phyloP scores from a whole-genome alignment of 1,139 yeast genomes.

The Nakaseomyces nivariensis region DNA sequence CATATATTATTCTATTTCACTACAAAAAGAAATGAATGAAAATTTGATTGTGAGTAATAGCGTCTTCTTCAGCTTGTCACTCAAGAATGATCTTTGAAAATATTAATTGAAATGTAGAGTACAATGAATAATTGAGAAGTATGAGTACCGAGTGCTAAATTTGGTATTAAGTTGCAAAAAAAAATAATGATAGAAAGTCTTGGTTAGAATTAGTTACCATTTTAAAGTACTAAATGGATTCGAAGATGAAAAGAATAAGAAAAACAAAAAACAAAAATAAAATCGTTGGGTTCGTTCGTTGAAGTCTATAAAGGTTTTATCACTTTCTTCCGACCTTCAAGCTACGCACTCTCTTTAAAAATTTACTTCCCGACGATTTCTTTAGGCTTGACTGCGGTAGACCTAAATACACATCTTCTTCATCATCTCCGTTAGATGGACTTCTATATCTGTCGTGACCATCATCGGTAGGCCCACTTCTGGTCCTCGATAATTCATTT shows the following conservation, averaged over 20 bases:
- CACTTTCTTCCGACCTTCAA: constrained; percentile 54
- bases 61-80: not conserved
- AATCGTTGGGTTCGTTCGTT: not conserved
- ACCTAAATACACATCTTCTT: constrained; percentile 29
- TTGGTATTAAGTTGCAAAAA: not conserved
- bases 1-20: no score
- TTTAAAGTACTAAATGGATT: no score
- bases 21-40: not conserved
- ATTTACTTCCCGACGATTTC: constrained; percentile 37
- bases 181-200: not conserved
- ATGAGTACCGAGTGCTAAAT: not conserved
- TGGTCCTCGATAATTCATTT: constrained; percentile 1
- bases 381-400: constrained; percentile 23
- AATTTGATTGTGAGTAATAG: not conserved
- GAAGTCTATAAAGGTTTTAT: not conserved
- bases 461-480: constrained; percentile 6
- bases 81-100: not conserved
- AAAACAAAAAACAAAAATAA: not conserved
- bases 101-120: not conserved
- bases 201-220: no score
- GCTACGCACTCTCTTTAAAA: constrained; percentile 79
- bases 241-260: constrained; percentile 5
- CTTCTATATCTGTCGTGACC: constrained; percentile 11
- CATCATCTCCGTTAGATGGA: constrained; percentile 23
- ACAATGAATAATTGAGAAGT: constrained; percentile 1